These are phyloP conservation scores for Daldinia caldariorum DNA, from an alignment of 495 filamentous ascomycete genomes.

Conservation along the genomic window DNA sequence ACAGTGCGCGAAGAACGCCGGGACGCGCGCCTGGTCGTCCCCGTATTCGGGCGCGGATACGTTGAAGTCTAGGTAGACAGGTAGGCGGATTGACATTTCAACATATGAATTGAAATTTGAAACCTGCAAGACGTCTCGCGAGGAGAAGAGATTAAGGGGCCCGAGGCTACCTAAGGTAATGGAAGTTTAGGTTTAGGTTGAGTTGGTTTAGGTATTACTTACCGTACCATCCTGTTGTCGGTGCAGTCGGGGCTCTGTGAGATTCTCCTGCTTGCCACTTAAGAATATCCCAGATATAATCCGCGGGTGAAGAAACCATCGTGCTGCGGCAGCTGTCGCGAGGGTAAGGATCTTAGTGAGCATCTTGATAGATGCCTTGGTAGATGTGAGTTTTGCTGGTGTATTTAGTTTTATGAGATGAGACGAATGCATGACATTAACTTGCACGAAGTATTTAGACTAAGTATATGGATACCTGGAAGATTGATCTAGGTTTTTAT, in stretches of 20 bases:
- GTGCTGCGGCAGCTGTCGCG: background rate
- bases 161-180: background rate
- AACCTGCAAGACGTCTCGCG: background rate
- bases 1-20: conserved; percentile 17
- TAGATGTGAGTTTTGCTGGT: background rate
- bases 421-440: background rate
- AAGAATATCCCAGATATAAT: background rate
- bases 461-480: background rate
- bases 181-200: too few species aligned
- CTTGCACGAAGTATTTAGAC: background rate
- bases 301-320: background rate
- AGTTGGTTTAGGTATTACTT: too few species aligned
- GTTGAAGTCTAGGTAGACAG: conserved; percentile 6
- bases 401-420: background rate
- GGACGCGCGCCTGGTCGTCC: background rate
- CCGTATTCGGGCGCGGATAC: conserved; percentile 6
- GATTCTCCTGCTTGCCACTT: background rate
- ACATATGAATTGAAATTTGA: background rate
- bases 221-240: background rate
- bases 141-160: background rate
- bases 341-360: background rate
- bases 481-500: background rate
- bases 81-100: conserved; percentile 6
- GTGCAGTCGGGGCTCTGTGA: background rate
- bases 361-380: too few species aligned